These are phyloP conservation scores for Populus hybrid DNA, from an alignment of 441 rosid genomes.

Conservation along the genomic window DNA sequence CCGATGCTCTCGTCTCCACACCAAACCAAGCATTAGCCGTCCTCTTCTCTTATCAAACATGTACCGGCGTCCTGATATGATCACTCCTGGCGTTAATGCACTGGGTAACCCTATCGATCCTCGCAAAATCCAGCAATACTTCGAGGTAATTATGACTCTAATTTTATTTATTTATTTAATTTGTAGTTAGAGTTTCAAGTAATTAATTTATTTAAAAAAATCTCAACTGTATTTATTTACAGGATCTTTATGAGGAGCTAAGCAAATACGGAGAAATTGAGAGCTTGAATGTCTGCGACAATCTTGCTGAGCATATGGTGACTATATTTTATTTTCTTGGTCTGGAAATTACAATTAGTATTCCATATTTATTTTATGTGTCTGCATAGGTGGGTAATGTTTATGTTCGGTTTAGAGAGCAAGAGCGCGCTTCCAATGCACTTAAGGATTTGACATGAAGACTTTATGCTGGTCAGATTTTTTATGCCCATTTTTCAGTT, in stretches of 20 bases:
- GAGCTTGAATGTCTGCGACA: constrained; percentile 75
- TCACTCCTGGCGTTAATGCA: constrained; percentile 54
- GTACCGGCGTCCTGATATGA: constrained; percentile 67
- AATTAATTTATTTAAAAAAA: not conserved
- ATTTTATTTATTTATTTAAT: not conserved
- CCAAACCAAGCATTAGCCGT: constrained; percentile 53
- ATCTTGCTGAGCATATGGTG: constrained; percentile 79
- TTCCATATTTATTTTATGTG: not conserved
- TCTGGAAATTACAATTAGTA: not conserved
- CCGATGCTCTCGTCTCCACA: constrained; percentile 60
- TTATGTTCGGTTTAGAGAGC: constrained; percentile 82
- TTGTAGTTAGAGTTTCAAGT: not conserved
- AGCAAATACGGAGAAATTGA: constrained; percentile 67
- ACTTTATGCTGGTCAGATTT: constrained; percentile 48
- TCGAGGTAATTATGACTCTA: constrained; percentile 26
- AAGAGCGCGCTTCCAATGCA: constrained; percentile 80
- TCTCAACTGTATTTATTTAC: not conserved
- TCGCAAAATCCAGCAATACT: constrained; percentile 52
- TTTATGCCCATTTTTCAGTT: not conserved
- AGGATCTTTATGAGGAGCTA: constrained; percentile 50
- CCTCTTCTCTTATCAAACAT: constrained; percentile 56
- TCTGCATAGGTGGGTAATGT: constrained; percentile 59
- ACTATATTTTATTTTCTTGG: not conserved
- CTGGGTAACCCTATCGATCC: constrained; percentile 46
- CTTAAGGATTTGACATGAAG: constrained; percentile 59